Evolutionary conservation across 306 rosid genomes (phyloP).

Genomic region (Acacia acuminata): DNA sequence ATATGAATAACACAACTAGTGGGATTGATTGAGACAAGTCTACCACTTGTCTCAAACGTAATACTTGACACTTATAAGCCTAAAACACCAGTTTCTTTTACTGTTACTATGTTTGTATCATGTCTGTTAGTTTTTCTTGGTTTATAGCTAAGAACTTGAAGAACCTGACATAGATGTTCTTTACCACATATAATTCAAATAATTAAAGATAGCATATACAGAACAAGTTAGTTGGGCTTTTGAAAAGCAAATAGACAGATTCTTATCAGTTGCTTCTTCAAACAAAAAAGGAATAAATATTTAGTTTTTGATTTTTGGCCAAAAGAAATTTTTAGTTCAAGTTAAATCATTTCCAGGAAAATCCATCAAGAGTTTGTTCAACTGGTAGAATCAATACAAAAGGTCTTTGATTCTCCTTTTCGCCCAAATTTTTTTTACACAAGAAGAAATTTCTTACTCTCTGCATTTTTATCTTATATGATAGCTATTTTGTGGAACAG

Average conservation of each 20-base stretch:
- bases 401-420: neutral
- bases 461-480: neutral
- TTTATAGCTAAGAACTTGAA: neutral
- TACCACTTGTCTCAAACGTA: neutral
- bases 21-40: neutral
- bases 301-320: neutral
- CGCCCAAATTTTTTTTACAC: neutral
- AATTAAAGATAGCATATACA: neutral
- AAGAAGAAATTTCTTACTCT: neutral
- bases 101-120: neutral
- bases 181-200: neutral
- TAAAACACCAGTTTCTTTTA: neutral
- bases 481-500: slow-evolving; percentile 45
- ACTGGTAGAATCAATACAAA: neutral
- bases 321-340: neutral
- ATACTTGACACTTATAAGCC: neutral
- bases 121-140: neutral
- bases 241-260: neutral
- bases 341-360: neutral
- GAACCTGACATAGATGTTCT: neutral
- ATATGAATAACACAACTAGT: too few species aligned
- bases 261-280: neutral
- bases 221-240: neutral
- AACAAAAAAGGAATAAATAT: neutral
- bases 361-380: neutral